phyloP scores from a whole-genome alignment of 305 asterid species.

The Fraxinus dipetala region DNA sequence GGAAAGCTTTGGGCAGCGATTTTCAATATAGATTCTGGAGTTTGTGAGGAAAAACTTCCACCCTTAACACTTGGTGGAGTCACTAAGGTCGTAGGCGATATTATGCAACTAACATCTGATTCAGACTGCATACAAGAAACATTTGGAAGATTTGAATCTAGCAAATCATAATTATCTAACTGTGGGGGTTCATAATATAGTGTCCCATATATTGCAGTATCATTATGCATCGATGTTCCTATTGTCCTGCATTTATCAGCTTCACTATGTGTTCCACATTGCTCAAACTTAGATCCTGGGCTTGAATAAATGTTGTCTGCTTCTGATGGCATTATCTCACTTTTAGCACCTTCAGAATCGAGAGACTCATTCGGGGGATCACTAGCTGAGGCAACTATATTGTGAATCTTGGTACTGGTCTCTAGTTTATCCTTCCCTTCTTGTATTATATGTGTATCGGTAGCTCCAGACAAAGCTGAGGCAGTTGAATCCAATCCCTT shows the following conservation, averaged over 20 bases:
- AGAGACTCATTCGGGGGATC: constrained; percentile 35
- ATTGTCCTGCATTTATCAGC: constrained; percentile 35
- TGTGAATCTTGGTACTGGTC: constrained; percentile 24
- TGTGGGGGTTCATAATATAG: constrained; percentile 71
- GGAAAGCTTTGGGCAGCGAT: constrained; percentile 82
- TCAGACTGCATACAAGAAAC: constrained; percentile 38
- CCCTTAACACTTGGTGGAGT: constrained; percentile 63
- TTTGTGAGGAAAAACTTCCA: constrained; percentile 39
- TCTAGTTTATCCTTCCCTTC: constrained; percentile 42
- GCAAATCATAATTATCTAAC: not conserved
- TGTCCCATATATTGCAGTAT: constrained; percentile 44
- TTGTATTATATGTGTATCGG: constrained; percentile 36
- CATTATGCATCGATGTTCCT: constrained; percentile 35
- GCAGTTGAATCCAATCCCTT: constrained; percentile 37
- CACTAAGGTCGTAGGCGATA: constrained; percentile 40
- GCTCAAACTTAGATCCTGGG: constrained; percentile 30
- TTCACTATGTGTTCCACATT: constrained; percentile 25
- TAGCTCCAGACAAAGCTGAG: constrained; percentile 40
- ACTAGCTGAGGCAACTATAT: constrained; percentile 27
- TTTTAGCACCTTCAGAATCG: constrained; percentile 32
- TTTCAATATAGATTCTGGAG: constrained; percentile 79
- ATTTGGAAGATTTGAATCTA: constrained; percentile 37
- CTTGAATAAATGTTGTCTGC: constrained; percentile 33
- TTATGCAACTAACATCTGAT: constrained; percentile 39
- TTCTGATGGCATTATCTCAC: constrained; percentile 38